These are phyloP conservation scores for Sicyos edulis DNA, from an alignment of 306 rosid species.

Conservation along the genomic window DNA sequence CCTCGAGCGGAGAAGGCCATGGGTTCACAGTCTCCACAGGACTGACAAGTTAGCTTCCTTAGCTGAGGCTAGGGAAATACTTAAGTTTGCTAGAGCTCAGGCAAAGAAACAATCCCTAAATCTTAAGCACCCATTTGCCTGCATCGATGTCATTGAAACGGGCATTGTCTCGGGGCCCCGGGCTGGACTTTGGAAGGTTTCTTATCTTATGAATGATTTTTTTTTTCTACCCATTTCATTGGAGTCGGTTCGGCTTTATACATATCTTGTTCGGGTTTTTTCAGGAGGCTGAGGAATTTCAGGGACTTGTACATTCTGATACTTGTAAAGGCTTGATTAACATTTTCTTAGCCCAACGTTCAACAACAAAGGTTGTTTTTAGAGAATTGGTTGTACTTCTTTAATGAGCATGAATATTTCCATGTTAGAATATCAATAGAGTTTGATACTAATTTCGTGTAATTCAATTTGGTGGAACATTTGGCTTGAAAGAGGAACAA, in stretches of 20 bases:
- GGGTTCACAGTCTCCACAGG: conserved; percentile 86
- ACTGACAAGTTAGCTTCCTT: conserved; percentile 76
- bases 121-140: conserved; percentile 81
- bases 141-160: conserved; percentile 82
- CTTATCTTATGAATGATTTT: not conserved
- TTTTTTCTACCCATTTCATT: not conserved
- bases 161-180: conserved; percentile 81
- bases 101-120: conserved; percentile 68
- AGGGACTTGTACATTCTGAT: conserved; percentile 50
- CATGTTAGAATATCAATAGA: not conserved
- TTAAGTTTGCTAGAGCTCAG: conserved; percentile 72
- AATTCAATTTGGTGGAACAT: not conserved
- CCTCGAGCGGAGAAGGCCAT: conserved; percentile 51
- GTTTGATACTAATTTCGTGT: not conserved
- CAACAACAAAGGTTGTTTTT: conserved; percentile 67
- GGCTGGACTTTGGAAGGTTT: conserved; percentile 89
- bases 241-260: not conserved
- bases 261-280: conserved; percentile 28
- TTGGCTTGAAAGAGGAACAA: too few species aligned
- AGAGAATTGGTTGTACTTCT: not conserved
- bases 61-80: conserved; percentile 87
- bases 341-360: conserved; percentile 83
- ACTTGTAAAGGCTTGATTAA: conserved; percentile 75
- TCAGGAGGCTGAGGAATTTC: conserved; percentile 85
- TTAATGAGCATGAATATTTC: not conserved